phyloP scores from a whole-genome alignment of 164 flowering plant species.

The Vitis labrusca region DNA sequence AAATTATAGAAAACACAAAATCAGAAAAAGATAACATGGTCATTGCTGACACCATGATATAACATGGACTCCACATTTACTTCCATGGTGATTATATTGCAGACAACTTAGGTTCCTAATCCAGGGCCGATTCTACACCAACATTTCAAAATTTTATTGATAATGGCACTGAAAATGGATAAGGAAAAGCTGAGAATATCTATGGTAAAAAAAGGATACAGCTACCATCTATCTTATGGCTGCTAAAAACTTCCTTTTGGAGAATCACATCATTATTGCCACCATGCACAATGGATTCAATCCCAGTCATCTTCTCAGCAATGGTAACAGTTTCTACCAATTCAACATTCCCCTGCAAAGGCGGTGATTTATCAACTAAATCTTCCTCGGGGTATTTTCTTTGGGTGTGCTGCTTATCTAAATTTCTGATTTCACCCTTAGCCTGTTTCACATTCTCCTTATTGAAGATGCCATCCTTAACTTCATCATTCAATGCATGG shows the following conservation, averaged over 20 bases:
- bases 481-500: background rate
- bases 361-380: background rate
- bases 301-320: background rate
- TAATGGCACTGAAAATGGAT: background rate
- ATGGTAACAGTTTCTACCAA: background rate
- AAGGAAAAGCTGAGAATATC: background rate
- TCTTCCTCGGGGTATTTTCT: background rate
- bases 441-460: background rate
- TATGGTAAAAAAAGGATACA: conserved; percentile 5
- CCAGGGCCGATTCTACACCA: background rate
- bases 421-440: background rate
- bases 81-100: background rate
- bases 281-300: background rate
- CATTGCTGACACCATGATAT: background rate
- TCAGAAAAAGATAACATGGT: background rate
- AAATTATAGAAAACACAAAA: conserved; percentile 4
- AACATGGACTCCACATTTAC: no score
- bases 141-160: background rate
- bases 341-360: conserved; percentile 1
- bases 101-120: background rate
- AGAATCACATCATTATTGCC: background rate
- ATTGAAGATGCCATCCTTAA: background rate
- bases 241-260: background rate
- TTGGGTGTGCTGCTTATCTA: background rate
- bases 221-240: background rate